phyloP scores from a whole-genome alignment of 2,329 filamentous ascomycete genomes.

The Oidium heveae region DNA sequence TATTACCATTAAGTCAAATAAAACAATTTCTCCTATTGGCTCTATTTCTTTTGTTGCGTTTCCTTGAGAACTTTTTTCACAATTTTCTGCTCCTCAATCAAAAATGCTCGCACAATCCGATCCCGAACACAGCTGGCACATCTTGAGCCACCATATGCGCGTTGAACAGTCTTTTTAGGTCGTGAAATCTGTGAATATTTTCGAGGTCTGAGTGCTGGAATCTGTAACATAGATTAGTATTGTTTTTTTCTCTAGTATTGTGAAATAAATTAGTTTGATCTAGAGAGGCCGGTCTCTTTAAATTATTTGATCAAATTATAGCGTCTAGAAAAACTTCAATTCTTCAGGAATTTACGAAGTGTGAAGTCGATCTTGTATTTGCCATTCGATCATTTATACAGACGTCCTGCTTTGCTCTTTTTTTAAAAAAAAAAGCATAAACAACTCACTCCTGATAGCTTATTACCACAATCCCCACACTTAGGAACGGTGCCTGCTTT shows the following conservation, averaged over 20 bases:
- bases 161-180: slow-evolving; percentile 98
- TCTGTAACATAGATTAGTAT: slow-evolving; percentile 21
- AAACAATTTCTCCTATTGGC: no score
- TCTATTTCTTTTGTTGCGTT: slow-evolving; percentile 40
- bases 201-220: slow-evolving; percentile 91
- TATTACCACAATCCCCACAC: slow-evolving; percentile 96
- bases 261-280: no score
- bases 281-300: no score
- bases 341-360: no score
- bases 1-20: no score
- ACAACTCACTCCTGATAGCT: slow-evolving; percentile 83
- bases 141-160: slow-evolving; percentile 93
- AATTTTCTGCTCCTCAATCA: slow-evolving; percentile 99
- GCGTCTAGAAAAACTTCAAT: no score
- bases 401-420: neutral
- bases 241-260: no score
- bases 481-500: slow-evolving; percentile 96
- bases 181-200: slow-evolving; percentile 94
- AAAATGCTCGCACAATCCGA: slow-evolving; percentile 89
- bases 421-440: neutral
- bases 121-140: slow-evolving; percentile 98
- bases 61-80: slow-evolving; percentile 99
- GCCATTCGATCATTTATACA: no score
- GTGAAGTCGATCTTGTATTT: no score
- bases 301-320: no score